Evolutionary conservation across 1,139 yeast genomes (phyloP), one percentile per base, ranked within the genome.

Genomic region (Spencermartinsiella ligniputridi): DNA sequence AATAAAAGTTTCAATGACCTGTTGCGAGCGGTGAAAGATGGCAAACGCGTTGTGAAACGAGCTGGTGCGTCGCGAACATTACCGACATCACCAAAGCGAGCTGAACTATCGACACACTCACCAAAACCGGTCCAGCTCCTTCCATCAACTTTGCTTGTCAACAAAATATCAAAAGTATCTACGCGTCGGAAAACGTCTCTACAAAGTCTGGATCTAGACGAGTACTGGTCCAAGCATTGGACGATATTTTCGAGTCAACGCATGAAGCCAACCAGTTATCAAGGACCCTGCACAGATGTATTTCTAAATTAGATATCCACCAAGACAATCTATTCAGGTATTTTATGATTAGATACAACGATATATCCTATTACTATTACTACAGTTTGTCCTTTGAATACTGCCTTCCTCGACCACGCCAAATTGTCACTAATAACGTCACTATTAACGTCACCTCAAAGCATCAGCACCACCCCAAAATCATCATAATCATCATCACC

Each of bases 221-320:
- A 24, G 2, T 45, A 45, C 38, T 45, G 48, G 48, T 41, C 46
- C 15, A 38, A 32, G 38, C 48, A 41, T 29, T 45, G 48, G 48
- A 19, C 43, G 5, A 15, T 45, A 2, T 18, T 30, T 12, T 25
- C 37, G 11, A 18, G 36, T 19, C 21, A 33, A 12, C 45, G 48
- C n/a, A 20, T 37, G 33, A 13, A n/a, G 32, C 27, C 27, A 37
- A 21, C 29, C 38, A 20, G 25, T 3, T 11, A 34, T 3, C 21
- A 18, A 19, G 17, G 15, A 20, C 21, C 29, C 19, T 11, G 9
- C n/a, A 35, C 38, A 22, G 15, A 3, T 5, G 17, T n/a, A 17
- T 5, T 15, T 12, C 15, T 35, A n/a, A 20, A 17, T 16, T 18
- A n/a, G 18, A 9, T 21, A 15, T n/a, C 17, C 21, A 4, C n/a